These are phyloP conservation scores for Striga asiatica DNA, from an alignment of 257 asterid species.

Conservation along the genomic window DNA sequence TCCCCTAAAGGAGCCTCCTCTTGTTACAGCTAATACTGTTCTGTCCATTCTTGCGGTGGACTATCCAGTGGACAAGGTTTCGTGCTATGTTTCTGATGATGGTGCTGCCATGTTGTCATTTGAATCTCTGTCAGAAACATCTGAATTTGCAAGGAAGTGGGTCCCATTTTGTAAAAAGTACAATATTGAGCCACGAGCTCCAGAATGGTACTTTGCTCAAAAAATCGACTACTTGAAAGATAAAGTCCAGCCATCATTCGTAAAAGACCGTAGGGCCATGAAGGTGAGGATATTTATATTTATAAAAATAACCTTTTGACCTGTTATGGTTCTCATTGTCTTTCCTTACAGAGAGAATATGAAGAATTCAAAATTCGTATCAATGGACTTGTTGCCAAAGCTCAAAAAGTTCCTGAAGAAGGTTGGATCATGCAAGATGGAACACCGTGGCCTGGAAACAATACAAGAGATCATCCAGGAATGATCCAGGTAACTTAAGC, in stretches of 20 bases:
- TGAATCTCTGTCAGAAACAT: constrained; percentile 86
- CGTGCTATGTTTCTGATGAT: constrained; percentile 96
- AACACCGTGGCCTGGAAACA: constrained; percentile 99
- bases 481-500: constrained; percentile 67
- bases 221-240: constrained; percentile 86
- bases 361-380: constrained; percentile 89
- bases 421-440: constrained; percentile 99
- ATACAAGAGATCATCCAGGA: constrained; percentile 96
- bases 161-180: constrained; percentile 91
- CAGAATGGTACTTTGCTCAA: constrained; percentile 92
- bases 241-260: constrained; percentile 85
- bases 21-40: constrained; percentile 93
- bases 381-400: constrained; percentile 92
- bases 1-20: constrained; percentile 96
- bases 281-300: constrained; percentile 34
- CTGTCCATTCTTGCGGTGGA: constrained; percentile 89
- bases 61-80: constrained; percentile 94
- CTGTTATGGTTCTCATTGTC: constrained; percentile 1
- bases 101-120: constrained; percentile 92
- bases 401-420: constrained; percentile 73
- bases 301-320: neutral
- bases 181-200: constrained; percentile 90
- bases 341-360: constrained; percentile 66
- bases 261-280: constrained; percentile 95
- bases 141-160: constrained; percentile 92